A percentile compares a stretch with the other conserved stretches of the same genome.
phyloP scores from a whole-genome alignment of 2,329 filamentous ascomycete species.

The Cephalotrichum gorgonifer region DNA sequence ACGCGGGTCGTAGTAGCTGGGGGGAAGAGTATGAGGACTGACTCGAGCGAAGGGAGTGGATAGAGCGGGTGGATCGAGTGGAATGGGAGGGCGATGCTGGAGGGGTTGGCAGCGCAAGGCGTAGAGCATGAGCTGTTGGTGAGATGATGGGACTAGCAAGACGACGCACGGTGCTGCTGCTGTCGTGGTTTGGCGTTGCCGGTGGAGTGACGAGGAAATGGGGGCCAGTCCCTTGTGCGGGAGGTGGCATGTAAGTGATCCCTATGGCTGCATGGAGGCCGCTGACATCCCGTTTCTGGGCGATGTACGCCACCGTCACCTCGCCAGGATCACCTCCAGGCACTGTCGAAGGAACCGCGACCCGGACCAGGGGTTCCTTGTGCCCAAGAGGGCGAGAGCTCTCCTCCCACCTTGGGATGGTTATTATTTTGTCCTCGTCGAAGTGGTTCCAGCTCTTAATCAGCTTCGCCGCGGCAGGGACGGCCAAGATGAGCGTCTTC shows the following conservation, averaged over 20 bases:
- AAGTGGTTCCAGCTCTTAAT: conserved; percentile 63
- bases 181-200: neutral
- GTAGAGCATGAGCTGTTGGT: conserved; percentile 8
- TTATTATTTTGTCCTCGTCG: conserved; percentile 33
- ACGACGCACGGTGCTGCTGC: neutral
- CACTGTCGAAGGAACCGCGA: conserved; percentile 43
- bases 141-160: neutral
- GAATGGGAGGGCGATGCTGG: conserved; percentile 21
- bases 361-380: conserved; percentile 23
- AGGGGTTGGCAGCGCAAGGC: conserved; percentile 21
- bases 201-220: conserved; percentile 10
- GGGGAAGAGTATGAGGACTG: conserved; percentile 12
- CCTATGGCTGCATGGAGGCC: conserved; percentile 57
- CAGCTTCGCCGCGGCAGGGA: conserved; percentile 51
- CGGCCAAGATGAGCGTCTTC: conserved; percentile 54
- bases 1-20: neutral
- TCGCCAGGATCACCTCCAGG: conserved; percentile 48
- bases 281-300: conserved; percentile 48
- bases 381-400: conserved; percentile 17
- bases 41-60: conserved; percentile 23
- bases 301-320: conserved; percentile 59
- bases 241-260: conserved; percentile 59
- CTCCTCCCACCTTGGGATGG: conserved; percentile 36
- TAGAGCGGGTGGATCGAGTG: conserved; percentile 22
- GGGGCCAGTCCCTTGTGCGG: conserved; percentile 12